Conservation (phyloP, 2,329 filamentous ascomycete genomes). For the Fusarium torulosum region DNA sequence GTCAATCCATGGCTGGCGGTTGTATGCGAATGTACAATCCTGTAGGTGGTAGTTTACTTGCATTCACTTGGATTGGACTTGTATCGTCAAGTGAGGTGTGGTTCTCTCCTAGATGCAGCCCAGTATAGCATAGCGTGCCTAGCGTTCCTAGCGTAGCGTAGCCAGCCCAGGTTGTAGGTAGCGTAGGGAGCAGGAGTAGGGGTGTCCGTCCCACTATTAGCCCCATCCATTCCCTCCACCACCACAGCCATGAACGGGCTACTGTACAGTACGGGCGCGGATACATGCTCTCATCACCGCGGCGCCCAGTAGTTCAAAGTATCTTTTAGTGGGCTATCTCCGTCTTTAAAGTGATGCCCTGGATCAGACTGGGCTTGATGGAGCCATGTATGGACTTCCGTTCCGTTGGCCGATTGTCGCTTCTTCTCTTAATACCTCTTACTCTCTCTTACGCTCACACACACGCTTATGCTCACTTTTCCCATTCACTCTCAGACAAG, state of each 20-base stretch:
- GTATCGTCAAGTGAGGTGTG: conserved; percentile 42
- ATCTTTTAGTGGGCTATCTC: conserved; percentile 33
- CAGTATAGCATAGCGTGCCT: conserved; percentile 26
- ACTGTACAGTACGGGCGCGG: not conserved
- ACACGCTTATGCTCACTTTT: conserved; percentile 6
- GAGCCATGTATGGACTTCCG: conserved; percentile 28
- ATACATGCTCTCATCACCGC: conserved; percentile 12
- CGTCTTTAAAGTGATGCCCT: conserved; percentile 20
- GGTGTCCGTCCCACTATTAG: conserved; percentile 33
- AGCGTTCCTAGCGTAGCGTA: conserved; percentile 17
- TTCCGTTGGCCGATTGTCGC: conserved; percentile 48
- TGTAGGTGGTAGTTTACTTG: conserved; percentile 31
- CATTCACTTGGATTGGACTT: conserved; percentile 36
- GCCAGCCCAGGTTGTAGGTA: conserved; percentile 11
- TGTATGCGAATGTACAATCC: conserved; percentile 44
- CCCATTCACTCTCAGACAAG: conserved; percentile 29
- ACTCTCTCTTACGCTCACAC: not conserved
- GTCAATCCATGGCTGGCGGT: conserved; percentile 49
- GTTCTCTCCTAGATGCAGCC: conserved; percentile 35
- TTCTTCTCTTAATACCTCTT: conserved; percentile 36
- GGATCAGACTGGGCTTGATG: conserved; percentile 35
- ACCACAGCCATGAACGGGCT: not conserved
- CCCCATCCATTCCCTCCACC: conserved; percentile 16
- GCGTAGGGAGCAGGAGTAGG: conserved; percentile 31
- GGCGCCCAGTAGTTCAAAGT: conserved; percentile 3